Evolutionary conservation across 2,329 filamentous ascomycete genomes (phyloP), one percentile per base, ranked within the genome.

Genomic region (Cytospora schulzeri): DNA sequence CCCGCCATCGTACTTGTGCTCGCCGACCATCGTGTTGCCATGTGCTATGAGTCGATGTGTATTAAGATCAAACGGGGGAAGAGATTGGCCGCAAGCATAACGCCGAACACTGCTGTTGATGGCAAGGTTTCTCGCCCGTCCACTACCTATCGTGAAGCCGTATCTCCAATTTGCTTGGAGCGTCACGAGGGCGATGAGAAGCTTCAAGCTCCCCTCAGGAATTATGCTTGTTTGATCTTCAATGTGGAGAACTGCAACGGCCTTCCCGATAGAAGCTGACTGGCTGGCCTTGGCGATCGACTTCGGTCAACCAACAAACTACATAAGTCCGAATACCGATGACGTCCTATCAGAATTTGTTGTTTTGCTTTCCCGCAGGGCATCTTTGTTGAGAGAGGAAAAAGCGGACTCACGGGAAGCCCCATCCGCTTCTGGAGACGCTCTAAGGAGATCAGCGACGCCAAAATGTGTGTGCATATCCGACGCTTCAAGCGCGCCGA

Each of bases 21-120:
- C 50, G 29, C 60, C n/a, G 19, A 31, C 31, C 22, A 11, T 29
- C 26, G 29, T 64, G 57, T 52, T 56, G 58, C 38, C 22, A 15
- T 12, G 22, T 52, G 51, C 41, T n/a, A n/a, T n/a, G n/a, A n/a
- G n/a, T n/a, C 29, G 29, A 31, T 31, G 29, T 31, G 29, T 31
- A 24, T 35, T 41, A 8, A 48, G 22, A 17, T 12, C 3, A 15
- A n/a, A 26, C 29, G 15, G 8, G 51, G 29, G 38, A 33, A n/a
- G 17, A 51, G 24, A 29, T 14, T 22, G 45, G 45, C n/a, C 17
- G 7, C n/a, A n/a, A n/a, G 6, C 41, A 45, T 48, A 3, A 48
- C 24, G 14, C 45, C 19, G n/a, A 48, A 9, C 41, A 48, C n/a
- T 22, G 22, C 24, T 24, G 45, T 35, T 48, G n/a, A 24, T 48